Conservation (phyloP, 208 protist species). For the Acanthamoeba healyi region DNA sequence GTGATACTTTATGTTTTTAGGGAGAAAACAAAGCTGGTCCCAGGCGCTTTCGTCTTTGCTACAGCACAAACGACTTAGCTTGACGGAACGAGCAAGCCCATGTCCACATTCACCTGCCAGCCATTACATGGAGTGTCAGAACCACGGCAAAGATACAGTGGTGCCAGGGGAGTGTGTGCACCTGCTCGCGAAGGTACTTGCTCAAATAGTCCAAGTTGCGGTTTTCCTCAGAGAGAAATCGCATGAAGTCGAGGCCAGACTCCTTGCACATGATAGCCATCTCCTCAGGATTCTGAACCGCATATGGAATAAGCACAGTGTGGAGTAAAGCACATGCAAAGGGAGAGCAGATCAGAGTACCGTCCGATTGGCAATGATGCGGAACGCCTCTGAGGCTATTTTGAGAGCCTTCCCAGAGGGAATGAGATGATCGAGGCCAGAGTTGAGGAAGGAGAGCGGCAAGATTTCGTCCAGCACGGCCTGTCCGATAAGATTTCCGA, state of each 20-base stretch:
- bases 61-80: not conserved
- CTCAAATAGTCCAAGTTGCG: not conserved
- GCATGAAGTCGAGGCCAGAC: conserved; percentile 27
- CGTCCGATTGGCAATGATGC: not conserved
- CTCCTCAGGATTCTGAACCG: conserved; percentile 10
- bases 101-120: not conserved
- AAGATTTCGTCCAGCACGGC: conserved; percentile 53
- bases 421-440: not conserved
- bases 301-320: not conserved
- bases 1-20: too few species aligned
- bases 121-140: not conserved
- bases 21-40: too few species aligned
- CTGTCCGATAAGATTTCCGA: conserved; percentile 6
- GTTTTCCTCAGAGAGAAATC: not conserved
- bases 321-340: not conserved
- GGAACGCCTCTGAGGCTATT: conserved; percentile 40
- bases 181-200: conserved; percentile 39
- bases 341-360: not conserved
- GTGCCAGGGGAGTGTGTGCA: not conserved
- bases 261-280: conserved; percentile 20
- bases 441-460: conserved; percentile 23
- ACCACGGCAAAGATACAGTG: not conserved
- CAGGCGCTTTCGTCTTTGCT: too few species aligned
- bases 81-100: not conserved
- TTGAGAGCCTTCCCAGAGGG: conserved; percentile 10